Evolutionary conservation across 1,284 basidiomycete species (phyloP), one percentile per base, ranked within the genome.

Genomic region (Grifola frondosa): DNA sequence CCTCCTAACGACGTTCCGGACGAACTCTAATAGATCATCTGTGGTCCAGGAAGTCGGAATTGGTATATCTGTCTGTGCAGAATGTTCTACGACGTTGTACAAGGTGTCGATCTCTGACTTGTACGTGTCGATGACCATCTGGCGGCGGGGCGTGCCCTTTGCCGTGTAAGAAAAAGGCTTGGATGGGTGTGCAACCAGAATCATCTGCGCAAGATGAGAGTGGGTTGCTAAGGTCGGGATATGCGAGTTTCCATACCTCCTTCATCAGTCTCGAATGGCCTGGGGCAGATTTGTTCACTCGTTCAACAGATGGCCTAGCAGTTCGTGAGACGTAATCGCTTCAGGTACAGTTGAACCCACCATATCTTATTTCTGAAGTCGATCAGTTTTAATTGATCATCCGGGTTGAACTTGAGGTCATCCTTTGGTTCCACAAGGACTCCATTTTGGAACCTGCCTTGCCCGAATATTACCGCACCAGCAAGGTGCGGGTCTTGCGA

Each of bases 181-280:
- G 7, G 22, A 25, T 0, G 58, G 52, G 3, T 47, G 48, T 1
- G 61, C 44, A 15, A 64, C 54, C 10, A 60, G 19, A 28, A 66
- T 60, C 63, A 63, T 63, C 62, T 64, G 52, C 59, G n/a, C 30
- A 8, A 6, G 21, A 17, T 22, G 48, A 50, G 24, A 16, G 10
- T 13, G 9, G 15, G 25, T 15, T 15, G 11, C 17, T 12, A 12
- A 20, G 15, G 5, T 5, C 7, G 3, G 12, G 8, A 33, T n/a
- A n/a, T n/a, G n/a, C n/a, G n/a, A n/a, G n/a, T n/a, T n/a, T n/a
- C n/a, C 37, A 10, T 26, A 53, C 56, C 43, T 59, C 58, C 47
- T 58, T 72, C 53, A 68, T 69, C 19, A 72, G 46, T 22, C 70
- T 60, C 19, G 67, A 67, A 30, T 70, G 68, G 24, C 64, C 57